A percentile compares a stretch with the other conserved stretches of the same genome.
phyloP scores from a whole-genome alignment of 805 yeast genomes.

The Cyberlindnera saturnus region DNA sequence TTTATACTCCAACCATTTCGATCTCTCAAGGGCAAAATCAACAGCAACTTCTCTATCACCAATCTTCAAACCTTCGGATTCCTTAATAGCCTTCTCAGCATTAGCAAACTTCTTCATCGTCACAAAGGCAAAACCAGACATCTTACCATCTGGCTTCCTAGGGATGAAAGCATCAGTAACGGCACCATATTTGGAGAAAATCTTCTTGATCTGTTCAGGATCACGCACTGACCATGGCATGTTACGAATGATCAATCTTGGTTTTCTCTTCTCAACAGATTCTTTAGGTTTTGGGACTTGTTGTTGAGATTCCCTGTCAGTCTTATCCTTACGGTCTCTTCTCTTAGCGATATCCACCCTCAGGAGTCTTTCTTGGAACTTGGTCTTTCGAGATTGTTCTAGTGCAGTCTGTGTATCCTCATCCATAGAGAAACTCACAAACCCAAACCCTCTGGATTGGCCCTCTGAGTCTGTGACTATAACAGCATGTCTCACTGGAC shows the following conservation, averaged over 20 bases:
- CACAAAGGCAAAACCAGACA: slow-evolving; percentile 94
- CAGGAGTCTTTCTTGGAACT: slow-evolving; percentile 59
- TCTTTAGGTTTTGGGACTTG: slow-evolving; percentile 14
- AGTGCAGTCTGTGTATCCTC: slow-evolving; percentile 81
- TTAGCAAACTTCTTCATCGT: slow-evolving; percentile 74
- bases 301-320: background rate
- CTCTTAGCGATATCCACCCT: slow-evolving; percentile 87
- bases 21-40: slow-evolving; percentile 86
- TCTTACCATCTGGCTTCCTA: slow-evolving; percentile 75
- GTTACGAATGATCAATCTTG: slow-evolving; percentile 83
- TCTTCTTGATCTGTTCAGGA: slow-evolving; percentile 60
- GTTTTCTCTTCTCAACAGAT: slow-evolving; percentile 68
- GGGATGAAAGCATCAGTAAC: slow-evolving; percentile 89
- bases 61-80: slow-evolving; percentile 65
- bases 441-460: slow-evolving; percentile 90
- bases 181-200: slow-evolving; percentile 74
- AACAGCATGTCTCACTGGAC: slow-evolving; percentile 93
- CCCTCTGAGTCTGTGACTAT: slow-evolving; percentile 74
- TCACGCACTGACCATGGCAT: slow-evolving; percentile 94
- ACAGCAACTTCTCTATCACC: slow-evolving; percentile 91
- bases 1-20: slow-evolving; percentile 65
- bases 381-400: slow-evolving; percentile 55
- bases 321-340: slow-evolving; percentile 60
- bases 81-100: slow-evolving; percentile 80
- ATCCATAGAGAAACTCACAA: slow-evolving; percentile 79